phyloP scores from a whole-genome alignment of 75 land plant species.

The Isoetes taiwanensis region DNA sequence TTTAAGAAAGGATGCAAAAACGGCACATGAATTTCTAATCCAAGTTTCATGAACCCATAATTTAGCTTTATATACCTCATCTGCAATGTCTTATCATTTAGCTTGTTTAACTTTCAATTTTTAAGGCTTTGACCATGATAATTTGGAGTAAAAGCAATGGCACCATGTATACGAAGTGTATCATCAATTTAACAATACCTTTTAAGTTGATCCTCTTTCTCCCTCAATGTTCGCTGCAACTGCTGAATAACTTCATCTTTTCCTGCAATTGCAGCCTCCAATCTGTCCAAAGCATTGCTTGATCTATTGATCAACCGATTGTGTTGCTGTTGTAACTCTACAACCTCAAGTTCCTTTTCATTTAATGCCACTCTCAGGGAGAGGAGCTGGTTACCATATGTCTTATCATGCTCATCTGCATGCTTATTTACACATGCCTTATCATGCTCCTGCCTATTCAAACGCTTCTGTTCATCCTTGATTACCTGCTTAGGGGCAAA shows the following conservation, averaged over 20 bases:
- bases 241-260: slow-evolving; percentile 22
- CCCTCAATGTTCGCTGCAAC: slow-evolving; percentile 14
- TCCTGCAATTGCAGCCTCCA: slow-evolving; percentile 18
- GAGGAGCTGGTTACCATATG: slow-evolving; percentile 13
- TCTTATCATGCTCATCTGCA: background rate
- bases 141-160: background rate
- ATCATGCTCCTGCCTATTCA: no score
- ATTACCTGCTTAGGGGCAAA: no score
- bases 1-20: no score
- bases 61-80: background rate
- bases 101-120: background rate
- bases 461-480: no score
- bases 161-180: background rate
- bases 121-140: background rate
- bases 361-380: slow-evolving; percentile 15
- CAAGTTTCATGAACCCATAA: background rate
- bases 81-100: background rate
- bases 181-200: background rate
- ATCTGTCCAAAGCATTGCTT: slow-evolving; percentile 13
- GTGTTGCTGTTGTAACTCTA: slow-evolving; percentile 25
- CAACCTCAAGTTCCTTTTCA: slow-evolving; percentile 24
- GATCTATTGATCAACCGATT: slow-evolving; percentile 13
- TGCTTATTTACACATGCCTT: background rate
- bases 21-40: no score
- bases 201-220: slow-evolving; percentile 5